Evolutionary conservation across 202 grass and related monocot genomes (phyloP), one percentile per base, ranked within the genome.

Genomic region (Thinopyrum obtusiflorum): DNA sequence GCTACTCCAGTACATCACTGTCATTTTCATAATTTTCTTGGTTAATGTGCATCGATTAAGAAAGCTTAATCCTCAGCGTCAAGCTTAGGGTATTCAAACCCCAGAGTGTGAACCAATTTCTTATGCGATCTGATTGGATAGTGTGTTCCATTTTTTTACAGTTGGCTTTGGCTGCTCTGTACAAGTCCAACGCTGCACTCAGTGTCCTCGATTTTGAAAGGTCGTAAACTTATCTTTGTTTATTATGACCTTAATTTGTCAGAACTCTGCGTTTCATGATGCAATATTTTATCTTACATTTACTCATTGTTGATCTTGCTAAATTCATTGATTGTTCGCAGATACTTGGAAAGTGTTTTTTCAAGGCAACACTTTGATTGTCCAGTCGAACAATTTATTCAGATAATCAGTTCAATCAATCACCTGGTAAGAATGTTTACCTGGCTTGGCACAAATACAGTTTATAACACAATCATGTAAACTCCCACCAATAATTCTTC

Each of bases 131-230:
- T 84, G 4, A 82, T 69, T 70, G 40, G 55, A 39, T 65, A 26
- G 3, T 70, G n/a, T 69, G 14, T 73, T 84, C 69, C 37, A 40
- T 85, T 57, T 70, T 68, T 88, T 82, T 88, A 40, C 90, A 98
- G 96, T 87, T 98, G 84, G 93, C 96, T 87, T 84, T 98, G 88
- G 93, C 93, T 88, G 88, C 91, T 85, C 89, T 98, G 80, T 83
- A 80, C 53, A 94, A 88, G 87, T 82, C 91, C 32, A 96, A 98
- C 85, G 83, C 86, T 81, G 47, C 83, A 47, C 91, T 92, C 84
- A 69, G 23, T 73, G 85, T 92, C 61, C 39, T 98, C 39, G 81
- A 96, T 82, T 98, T 98, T 84, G 96, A 94, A 87, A 92, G 96
- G 96, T 94, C 1, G 15, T 46, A 31, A 61, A 36, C 23, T 76